Evolutionary conservation across 768 basidiomycete species (phyloP).

Genomic region (Pulveroboletus sp.): DNA sequence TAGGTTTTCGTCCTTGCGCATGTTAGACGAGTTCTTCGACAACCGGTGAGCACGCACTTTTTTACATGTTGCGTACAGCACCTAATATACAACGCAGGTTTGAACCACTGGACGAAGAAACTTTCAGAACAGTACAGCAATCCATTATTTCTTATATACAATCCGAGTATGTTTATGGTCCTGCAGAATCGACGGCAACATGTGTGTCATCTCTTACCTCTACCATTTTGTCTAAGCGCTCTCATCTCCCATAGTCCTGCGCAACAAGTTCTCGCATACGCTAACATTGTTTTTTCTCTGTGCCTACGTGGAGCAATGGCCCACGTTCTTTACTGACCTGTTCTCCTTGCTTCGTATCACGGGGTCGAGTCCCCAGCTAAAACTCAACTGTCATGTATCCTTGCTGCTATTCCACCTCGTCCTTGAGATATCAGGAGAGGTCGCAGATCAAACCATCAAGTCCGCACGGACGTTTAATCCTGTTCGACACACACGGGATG

Average conservation of each 20-base stretch:
- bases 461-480: slow-evolving; percentile 72
- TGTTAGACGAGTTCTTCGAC: slow-evolving; percentile 81
- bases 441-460: slow-evolving; percentile 94
- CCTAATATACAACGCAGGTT: slow-evolving; percentile 39
- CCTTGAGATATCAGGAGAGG: slow-evolving; percentile 93
- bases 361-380: slow-evolving; percentile 51
- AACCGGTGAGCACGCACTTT: slow-evolving; percentile 58
- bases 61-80: background rate
- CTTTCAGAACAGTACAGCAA: slow-evolving; percentile 71
- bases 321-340: slow-evolving; percentile 77
- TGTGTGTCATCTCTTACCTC: slow-evolving; percentile 56
- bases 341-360: slow-evolving; percentile 69
- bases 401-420: slow-evolving; percentile 89
- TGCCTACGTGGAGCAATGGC: slow-evolving; percentile 84
- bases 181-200: slow-evolving; percentile 75
- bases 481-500: slow-evolving; percentile 77
- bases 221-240: slow-evolving; percentile 1
- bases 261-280: slow-evolving; percentile 95
- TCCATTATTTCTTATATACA: slow-evolving; percentile 80
- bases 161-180: slow-evolving; percentile 83
- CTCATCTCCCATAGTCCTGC: slow-evolving; percentile 55
- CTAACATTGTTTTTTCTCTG: slow-evolving; percentile 85
- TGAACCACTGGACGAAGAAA: slow-evolving; percentile 65
- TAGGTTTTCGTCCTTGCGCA: slow-evolving; percentile 76
- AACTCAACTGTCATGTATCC: slow-evolving; percentile 81